Evolutionary conservation across 306 rosid species (phyloP), one percentile per base, ranked within the genome.

Genomic region (Quercus suber): DNA sequence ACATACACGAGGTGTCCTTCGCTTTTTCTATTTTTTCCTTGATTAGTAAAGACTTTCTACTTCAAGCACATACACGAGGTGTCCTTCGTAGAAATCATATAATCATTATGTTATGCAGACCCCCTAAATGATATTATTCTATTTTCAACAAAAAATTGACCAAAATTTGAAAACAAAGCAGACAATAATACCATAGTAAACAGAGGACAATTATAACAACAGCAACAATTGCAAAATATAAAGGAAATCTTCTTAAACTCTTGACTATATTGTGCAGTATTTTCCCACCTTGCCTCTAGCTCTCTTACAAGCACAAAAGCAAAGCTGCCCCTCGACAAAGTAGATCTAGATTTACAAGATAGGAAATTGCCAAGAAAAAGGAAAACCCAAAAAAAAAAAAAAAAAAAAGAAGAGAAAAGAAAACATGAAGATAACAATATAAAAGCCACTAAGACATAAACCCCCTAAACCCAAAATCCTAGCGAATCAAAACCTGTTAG

Each of bases 221-320:
- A n/a, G 21, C 27, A 30, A 33, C 73, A 75, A 13, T 28, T 6
- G 52, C 76, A 35, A 68, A 59, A 78, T 9, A 60, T 11, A 60
- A 23, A 64, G 11, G 31, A 78, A 80, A 61, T 79, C 60, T 64
- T 75, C 51, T 53, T 73, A 75, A 84, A 86, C 82, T 18, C 85
- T 76, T 76, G 84, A 83, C 89, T 91, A 88, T 90, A 91, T 86
- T 89, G 53, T 49, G 90, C 87, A 88, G 80, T 87, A 89, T 87
- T 84, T 89, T 80, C 97, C 97, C 90, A 89, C 86, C 97, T 87
- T 89, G 93, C 89, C 85, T 84, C 94, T 88, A 88, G 89, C 93
- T 84, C 90, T 78, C 92, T 83, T 76, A 81, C 84, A 80, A 89
- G 76, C 81, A 88, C 84, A 89, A 86, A 78, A 80, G 87, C 71